A percentile compares a stretch with the other conserved stretches of the same genome.
phyloP scores from a whole-genome alignment of 169 alveolate species.

The Cryptosporidium viatorum region DNA sequence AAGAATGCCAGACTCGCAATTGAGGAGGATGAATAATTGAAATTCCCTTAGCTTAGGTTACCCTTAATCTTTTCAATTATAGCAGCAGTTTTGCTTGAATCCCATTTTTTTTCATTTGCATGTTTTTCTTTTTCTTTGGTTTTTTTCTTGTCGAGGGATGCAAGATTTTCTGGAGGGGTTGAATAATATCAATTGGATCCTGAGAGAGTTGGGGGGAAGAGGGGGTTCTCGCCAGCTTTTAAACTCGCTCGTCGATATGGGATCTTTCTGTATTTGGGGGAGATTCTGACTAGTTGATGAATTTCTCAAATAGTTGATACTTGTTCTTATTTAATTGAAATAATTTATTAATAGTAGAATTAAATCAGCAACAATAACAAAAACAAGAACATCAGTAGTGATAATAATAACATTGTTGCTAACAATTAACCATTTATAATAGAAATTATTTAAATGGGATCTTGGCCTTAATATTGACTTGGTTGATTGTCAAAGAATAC shows the following conservation, averaged over 20 bases:
- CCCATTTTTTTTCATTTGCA: not conserved
- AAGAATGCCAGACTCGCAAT: conserved; percentile 85
- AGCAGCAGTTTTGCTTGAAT: conserved; percentile 7
- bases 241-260: conserved; percentile 9
- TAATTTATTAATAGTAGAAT: not conserved
- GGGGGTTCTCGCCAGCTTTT: not conserved
- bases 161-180: not conserved
- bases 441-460: not conserved
- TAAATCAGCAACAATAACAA: not conserved
- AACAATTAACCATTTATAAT: not conserved
- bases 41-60: conserved; percentile 28
- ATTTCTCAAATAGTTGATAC: not conserved
- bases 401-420: not conserved
- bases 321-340: not conserved
- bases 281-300: not conserved
- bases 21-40: conserved; percentile 75
- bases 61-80: conserved; percentile 50
- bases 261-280: not conserved
- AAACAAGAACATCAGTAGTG: not conserved
- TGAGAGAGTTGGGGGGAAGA: not conserved
- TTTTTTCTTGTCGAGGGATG: conserved; percentile 18
- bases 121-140: not conserved
- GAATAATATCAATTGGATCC: too few species aligned
- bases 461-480: not conserved
- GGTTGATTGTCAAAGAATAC: not conserved